Percentiles rank a stretch among this genome's conserved stretches.
These are phyloP conservation scores for Diplogelasinospora grovesii DNA, from an alignment of 495 filamentous ascomycete genomes.

Conservation along the genomic window DNA sequence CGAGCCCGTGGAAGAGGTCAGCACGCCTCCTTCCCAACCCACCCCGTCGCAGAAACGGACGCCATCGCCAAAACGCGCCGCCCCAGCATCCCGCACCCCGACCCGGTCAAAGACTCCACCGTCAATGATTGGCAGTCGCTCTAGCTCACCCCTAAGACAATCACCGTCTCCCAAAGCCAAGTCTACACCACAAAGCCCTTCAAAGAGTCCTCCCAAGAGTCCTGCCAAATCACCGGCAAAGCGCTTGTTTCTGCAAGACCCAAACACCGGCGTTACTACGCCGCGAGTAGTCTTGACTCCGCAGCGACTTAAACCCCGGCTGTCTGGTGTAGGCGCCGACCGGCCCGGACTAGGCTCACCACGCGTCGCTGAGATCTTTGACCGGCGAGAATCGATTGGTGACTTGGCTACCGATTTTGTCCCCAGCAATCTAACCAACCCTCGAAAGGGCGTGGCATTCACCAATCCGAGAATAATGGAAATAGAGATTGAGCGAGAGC, in stretches of 20 bases:
- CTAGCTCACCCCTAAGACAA: slow-evolving; percentile 28
- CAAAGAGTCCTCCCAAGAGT: no score
- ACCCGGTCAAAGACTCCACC: slow-evolving; percentile 13
- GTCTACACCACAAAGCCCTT: slow-evolving; percentile 17
- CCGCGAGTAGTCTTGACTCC: slow-evolving; percentile 62
- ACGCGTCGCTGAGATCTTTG: slow-evolving; percentile 63
- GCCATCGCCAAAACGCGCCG: slow-evolving; percentile 9
- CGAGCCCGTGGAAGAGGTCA: background rate
- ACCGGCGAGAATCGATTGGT: slow-evolving; percentile 64
- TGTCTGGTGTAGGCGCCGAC: slow-evolving; percentile 70
- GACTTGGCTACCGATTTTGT: slow-evolving; percentile 58
- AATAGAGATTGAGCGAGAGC: slow-evolving; percentile 62
- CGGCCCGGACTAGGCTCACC: slow-evolving; percentile 73
- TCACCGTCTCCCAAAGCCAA: slow-evolving; percentile 15
- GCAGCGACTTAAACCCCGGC: slow-evolving; percentile 48
- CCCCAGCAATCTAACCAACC: slow-evolving; percentile 28
- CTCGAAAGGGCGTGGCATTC: slow-evolving; percentile 50
- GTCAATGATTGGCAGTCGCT: slow-evolving; percentile 24
- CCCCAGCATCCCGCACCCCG: slow-evolving; percentile 6
- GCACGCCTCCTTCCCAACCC: no score
- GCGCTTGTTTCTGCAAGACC: slow-evolving; percentile 51
- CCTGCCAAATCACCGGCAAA: slow-evolving; percentile 28
- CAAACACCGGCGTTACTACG: slow-evolving; percentile 49
- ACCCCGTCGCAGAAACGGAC: no score
- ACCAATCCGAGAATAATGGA: slow-evolving; percentile 62